These are phyloP conservation scores for Phylloporus sp. DNA, from an alignment of 1,284 basidiomycete species.

Conservation along the genomic window DNA sequence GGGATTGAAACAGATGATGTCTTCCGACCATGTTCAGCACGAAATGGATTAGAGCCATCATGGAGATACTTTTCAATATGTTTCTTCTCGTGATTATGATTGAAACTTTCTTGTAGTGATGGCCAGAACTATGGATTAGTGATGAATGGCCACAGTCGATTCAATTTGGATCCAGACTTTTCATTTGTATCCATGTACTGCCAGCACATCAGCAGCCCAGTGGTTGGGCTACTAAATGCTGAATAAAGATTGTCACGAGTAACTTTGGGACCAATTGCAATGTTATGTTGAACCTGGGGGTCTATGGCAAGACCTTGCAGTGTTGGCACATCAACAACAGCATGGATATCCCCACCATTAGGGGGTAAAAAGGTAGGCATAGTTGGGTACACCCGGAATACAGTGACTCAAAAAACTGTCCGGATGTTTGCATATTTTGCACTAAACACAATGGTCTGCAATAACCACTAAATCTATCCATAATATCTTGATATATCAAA, in stretches of 20 bases:
- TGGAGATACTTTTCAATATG: background rate
- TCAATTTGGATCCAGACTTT: slow-evolving; percentile 7
- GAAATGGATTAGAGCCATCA: background rate
- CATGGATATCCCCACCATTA: background rate
- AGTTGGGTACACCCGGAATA: background rate
- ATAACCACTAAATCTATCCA: no score
- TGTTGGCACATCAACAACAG: background rate
- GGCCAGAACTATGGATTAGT: background rate
- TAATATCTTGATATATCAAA: no score
- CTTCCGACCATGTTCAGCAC: background rate
- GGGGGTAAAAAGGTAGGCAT: background rate
- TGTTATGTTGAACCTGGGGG: no score
- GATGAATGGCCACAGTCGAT: slow-evolving; percentile 3
- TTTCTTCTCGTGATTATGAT: background rate
- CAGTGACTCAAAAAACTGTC: no score
- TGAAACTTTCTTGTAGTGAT: background rate
- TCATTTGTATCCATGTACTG: slow-evolving; percentile 9
- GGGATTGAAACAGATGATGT: background rate
- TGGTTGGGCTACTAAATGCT: background rate
- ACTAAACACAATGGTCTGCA: no score
- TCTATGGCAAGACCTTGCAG: background rate
- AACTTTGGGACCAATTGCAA: background rate
- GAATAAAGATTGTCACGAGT: background rate
- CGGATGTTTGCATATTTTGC: no score
- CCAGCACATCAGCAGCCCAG: slow-evolving; percentile 17